Conservation (phyloP, 73 alveolate genomes). For the Paramecium sexaurelia region DNA sequence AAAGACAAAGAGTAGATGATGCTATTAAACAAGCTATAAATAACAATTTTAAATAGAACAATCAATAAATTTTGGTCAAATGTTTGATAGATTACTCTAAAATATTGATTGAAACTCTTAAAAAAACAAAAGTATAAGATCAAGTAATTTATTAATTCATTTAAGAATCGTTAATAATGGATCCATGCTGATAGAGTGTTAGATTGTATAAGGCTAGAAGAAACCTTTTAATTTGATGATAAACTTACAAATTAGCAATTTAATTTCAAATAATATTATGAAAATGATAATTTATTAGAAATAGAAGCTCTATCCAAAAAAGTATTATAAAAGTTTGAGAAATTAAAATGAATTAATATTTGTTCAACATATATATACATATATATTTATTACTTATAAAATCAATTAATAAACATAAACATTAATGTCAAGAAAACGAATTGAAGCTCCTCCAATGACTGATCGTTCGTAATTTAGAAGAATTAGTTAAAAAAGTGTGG, state of each 20-base stretch:
- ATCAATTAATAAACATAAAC: not conserved
- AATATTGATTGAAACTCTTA: not conserved
- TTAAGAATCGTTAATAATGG: constrained; percentile 2
- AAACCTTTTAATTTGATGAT: constrained; percentile 57
- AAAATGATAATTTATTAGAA: constrained; percentile 58
- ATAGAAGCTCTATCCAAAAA: constrained; percentile 26
- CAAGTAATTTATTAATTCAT: not conserved
- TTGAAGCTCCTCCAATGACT: not conserved
- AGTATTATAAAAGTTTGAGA: constrained; percentile 28
- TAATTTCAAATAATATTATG: constrained; percentile 65
- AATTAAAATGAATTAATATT: not conserved
- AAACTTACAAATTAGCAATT: constrained; percentile 45
- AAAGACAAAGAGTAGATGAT: constrained; percentile 10
- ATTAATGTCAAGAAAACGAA: not conserved
- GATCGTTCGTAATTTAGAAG: not conserved
- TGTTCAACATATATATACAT: not conserved
- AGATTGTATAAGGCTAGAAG: constrained; percentile 60
- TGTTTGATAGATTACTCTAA: constrained; percentile 30
- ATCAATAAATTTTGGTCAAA: constrained; percentile 20
- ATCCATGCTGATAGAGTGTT: constrained; percentile 68
- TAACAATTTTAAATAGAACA: not conserved
- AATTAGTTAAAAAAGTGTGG: not conserved
- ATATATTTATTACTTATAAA: not conserved
- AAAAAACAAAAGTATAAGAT: not conserved
- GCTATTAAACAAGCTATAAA: constrained; percentile 41